These are phyloP conservation scores for Fusarium sp. DNA, from an alignment of 2,329 filamentous ascomycete genomes.

Conservation along the genomic window DNA sequence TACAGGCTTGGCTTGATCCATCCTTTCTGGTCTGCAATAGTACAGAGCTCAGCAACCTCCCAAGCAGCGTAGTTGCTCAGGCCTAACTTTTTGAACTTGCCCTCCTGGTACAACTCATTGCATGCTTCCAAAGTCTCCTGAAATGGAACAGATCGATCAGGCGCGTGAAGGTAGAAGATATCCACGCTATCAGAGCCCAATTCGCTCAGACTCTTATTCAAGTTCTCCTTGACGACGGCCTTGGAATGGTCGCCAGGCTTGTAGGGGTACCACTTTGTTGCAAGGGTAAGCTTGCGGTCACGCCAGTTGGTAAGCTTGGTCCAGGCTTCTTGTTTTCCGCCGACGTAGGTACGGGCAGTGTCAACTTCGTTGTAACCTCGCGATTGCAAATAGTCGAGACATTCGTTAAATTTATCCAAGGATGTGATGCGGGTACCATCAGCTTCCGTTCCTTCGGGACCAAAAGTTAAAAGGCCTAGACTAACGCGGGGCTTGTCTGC, in stretches of 20 bases:
- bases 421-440: slow-evolving; percentile 10
- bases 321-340: slow-evolving; percentile 75
- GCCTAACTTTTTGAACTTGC: slow-evolving; percentile 80
- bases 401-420: slow-evolving; percentile 4
- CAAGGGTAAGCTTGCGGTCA: slow-evolving; percentile 76
- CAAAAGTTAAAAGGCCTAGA: slow-evolving; percentile 27
- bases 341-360: slow-evolving; percentile 78
- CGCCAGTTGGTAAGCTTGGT: slow-evolving; percentile 77
- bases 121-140: slow-evolving; percentile 77
- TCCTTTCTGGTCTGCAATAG: slow-evolving; percentile 64
- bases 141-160: slow-evolving; percentile 73
- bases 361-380: slow-evolving; percentile 75
- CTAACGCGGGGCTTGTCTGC: slow-evolving; percentile 9
- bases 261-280: slow-evolving; percentile 68
- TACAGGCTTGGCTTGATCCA: slow-evolving; percentile 82
- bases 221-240: not conserved
- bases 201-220: not conserved
- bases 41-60: slow-evolving; percentile 81
- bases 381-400: not conserved
- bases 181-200: not conserved
- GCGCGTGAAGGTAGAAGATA: slow-evolving; percentile 62
- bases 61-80: slow-evolving; percentile 82
- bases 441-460: not conserved
- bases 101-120: slow-evolving; percentile 77
- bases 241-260: slow-evolving; percentile 10